Evolutionary conservation across 441 rosid species (phyloP).

Genomic region (Brassica hybrid): DNA sequence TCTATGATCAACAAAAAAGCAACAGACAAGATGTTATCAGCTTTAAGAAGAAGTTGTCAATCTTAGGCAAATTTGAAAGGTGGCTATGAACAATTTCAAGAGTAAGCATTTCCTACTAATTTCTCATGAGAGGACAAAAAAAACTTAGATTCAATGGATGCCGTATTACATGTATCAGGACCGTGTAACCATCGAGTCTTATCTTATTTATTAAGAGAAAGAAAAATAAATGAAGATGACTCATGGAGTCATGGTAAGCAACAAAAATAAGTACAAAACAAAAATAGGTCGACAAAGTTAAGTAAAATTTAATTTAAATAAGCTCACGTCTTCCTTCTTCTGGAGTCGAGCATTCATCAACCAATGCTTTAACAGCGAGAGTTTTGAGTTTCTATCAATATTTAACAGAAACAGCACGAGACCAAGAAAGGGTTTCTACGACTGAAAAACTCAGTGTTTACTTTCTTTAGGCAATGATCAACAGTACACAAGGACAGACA

Average conservation of each 20-base stretch:
- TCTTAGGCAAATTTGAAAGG: constrained; percentile 40
- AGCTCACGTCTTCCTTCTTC: constrained; percentile 33
- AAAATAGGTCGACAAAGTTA: constrained; percentile 38
- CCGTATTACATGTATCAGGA: constrained; percentile 22
- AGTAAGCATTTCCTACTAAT: constrained; percentile 7
- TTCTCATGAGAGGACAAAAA: constrained; percentile 14
- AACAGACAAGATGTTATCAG: constrained; percentile 41
- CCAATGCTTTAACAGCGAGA: constrained; percentile 24
- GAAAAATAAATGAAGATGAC: constrained; percentile 23
- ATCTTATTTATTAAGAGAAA: constrained; percentile 16
- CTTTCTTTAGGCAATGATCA: constrained; percentile 37
- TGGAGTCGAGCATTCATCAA: constrained; percentile 24
- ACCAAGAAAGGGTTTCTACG: constrained; percentile 8
- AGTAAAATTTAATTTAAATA: constrained; percentile 25
- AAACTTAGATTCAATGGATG: constrained; percentile 21
- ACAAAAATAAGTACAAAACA: constrained; percentile 29
- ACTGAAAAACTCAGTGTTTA: constrained; percentile 29
- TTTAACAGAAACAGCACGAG: constrained; percentile 7
- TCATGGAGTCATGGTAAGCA: constrained; percentile 10
- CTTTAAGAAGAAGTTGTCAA: constrained; percentile 26
- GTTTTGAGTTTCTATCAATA: constrained; percentile 16
- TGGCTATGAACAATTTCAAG: constrained; percentile 19
- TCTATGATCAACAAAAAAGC: constrained; percentile 30
- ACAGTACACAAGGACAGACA: constrained; percentile 36
- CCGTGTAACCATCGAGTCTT: constrained; percentile 31